Evolutionary conservation across 352 stramenopile species (phyloP).

Genomic region (Pilasporangium apinafurcum): DNA sequence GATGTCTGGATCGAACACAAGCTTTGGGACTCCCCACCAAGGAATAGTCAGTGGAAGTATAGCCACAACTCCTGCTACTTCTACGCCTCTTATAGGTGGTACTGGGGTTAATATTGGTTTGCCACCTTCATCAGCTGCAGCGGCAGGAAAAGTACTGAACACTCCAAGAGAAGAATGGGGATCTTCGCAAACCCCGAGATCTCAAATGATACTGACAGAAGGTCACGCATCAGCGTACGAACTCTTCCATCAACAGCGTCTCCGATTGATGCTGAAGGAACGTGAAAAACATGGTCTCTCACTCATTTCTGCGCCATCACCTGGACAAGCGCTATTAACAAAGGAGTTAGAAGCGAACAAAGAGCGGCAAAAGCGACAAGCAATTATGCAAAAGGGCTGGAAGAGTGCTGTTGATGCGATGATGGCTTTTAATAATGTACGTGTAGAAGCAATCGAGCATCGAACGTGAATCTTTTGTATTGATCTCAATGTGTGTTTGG

Average conservation of each 20-base stretch:
- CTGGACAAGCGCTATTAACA: constrained; percentile 81
- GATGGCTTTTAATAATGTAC: constrained; percentile 65
- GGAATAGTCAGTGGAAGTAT: constrained; percentile 12
- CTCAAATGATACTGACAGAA: constrained; percentile 77
- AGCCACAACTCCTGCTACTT: constrained; percentile 1
- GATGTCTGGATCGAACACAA: constrained; percentile 17
- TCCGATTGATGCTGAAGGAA: constrained; percentile 82
- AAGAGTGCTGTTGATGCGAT: constrained; percentile 82
- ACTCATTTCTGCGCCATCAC: constrained; percentile 69
- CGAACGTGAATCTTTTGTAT: not conserved
- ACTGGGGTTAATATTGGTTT: constrained; percentile 18
- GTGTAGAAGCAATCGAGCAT: not conserved
- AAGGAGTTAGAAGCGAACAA: constrained; percentile 87
- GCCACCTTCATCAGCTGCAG: constrained; percentile 27
- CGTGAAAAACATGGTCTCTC: constrained; percentile 75
- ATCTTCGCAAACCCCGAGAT: constrained; percentile 77
- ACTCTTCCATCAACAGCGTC: constrained; percentile 80
- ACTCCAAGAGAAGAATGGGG: constrained; percentile 84
- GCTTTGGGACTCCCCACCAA: constrained; percentile 18
- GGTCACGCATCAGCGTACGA: constrained; percentile 80
- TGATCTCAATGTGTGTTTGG: constrained; percentile 1
- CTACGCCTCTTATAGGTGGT: not conserved
- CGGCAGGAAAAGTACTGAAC: constrained; percentile 39
- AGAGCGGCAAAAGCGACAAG: constrained; percentile 79
- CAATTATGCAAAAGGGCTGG: constrained; percentile 87